These are phyloP conservation scores for Solanum habrochaites DNA, from an alignment of 257 asterid genomes.

Conservation along the genomic window DNA sequence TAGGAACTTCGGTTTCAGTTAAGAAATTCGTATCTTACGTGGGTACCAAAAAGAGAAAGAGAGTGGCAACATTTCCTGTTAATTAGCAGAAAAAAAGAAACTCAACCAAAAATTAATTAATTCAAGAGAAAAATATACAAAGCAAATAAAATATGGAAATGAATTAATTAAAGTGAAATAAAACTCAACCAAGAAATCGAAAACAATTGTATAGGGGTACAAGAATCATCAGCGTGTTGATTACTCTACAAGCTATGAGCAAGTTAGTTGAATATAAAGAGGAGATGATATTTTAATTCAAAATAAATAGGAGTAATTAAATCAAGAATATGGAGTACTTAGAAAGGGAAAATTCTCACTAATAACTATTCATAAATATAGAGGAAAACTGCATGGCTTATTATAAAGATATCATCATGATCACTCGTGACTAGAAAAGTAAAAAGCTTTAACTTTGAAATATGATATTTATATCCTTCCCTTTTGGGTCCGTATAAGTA, in stretches of 20 bases:
- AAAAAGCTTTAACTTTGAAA: no score
- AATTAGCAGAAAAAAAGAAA: not conserved
- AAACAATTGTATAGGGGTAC: slow-evolving; percentile 24
- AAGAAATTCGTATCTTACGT: slow-evolving; percentile 21
- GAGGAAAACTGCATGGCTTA: not conserved
- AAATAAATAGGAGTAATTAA: not conserved
- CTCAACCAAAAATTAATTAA: not conserved
- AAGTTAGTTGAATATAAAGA: not conserved
- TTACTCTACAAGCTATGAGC: not conserved
- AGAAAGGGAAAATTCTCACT: not conserved
- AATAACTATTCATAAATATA: not conserved
- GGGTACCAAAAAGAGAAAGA: slow-evolving; percentile 80
- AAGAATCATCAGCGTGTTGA: not conserved
- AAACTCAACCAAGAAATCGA: slow-evolving; percentile 49
- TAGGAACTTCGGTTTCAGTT: not conserved
- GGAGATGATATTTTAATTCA: not conserved
- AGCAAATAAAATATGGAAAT: not conserved
- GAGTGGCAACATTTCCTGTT: slow-evolving; percentile 53
- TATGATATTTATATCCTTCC: no score
- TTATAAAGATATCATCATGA: not conserved
- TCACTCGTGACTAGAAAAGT: no score
- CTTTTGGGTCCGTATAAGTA: no score
- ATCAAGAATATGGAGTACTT: not conserved
- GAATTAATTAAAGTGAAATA: not conserved
- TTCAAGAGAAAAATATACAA: not conserved